Evolutionary conservation across 139 green algal species (phyloP), one percentile per base, ranked within the genome.

Genomic region (Chlorokybus atmophyticus): DNA sequence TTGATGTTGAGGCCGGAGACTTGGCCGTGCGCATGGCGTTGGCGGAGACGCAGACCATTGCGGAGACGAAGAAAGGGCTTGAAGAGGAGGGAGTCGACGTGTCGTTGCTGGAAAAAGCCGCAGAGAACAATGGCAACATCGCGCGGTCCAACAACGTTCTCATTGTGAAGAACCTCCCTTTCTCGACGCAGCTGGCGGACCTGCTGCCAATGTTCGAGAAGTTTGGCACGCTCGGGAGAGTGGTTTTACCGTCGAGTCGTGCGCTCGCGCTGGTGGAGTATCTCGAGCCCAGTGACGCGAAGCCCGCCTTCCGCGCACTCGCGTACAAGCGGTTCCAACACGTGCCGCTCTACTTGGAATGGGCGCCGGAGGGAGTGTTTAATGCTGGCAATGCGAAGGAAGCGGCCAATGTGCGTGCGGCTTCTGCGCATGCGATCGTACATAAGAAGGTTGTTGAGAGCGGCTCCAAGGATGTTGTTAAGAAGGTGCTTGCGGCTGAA

Each of bases 121-220:
- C 88, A 2, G 70, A 70, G 7, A 75, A 75, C 3, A 40, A 62
- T 5, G 82, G 85, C 28, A 41, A 14, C 26, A 24, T 60, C 19
- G 32, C 54, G 6, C 82, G 90, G 51, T 85, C 62, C 44, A 29
- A 64, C 47, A 77, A 47, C 3, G 70, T 68, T 19, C 68, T 98
- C 31, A 69, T 97, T 5, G 75, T 95, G 5, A 97, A 98, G 82
- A 98, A 98, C 67, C 60, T 98, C 77, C 90, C 91, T 0, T 95
- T 84, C 66, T 56, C 75, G 8, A 74, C 73, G 14, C 67, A 81
- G 54, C 68, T 79, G 8, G 86, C 87, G 23, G 72, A 79, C 41
- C 30, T 79, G 21, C 50, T 40, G 35, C 44, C n/a, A 24, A 28
- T 82, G 24, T 82, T 80, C 49, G 50, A 53, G 25, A 55, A 48